Evolutionary conservation across 1,284 basidiomycete genomes (phyloP).

Genomic region (Coniferiporia sulphurascens): DNA sequence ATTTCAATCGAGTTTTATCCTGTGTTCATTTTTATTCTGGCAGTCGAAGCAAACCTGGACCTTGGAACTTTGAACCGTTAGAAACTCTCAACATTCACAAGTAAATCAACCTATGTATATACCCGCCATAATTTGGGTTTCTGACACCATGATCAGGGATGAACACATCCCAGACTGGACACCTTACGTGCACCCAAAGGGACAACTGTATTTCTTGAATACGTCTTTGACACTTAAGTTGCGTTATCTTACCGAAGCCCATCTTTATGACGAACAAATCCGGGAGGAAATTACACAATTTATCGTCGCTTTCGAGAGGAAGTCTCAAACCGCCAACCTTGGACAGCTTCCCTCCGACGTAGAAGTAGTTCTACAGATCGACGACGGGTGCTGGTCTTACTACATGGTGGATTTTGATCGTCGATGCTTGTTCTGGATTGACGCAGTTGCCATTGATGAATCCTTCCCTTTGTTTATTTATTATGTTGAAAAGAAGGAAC

Average conservation of each 20-base stretch:
- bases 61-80: conserved; percentile 4
- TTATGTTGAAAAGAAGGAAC: not conserved
- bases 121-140: not conserved
- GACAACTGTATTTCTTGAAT: conserved; percentile 11
- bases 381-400: conserved; percentile 29
- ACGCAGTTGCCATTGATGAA: conserved; percentile 32
- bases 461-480: not conserved
- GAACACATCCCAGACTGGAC: not conserved
- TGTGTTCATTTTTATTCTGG: not conserved
- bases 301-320: conserved; percentile 2
- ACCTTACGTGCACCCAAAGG: conserved; percentile 8
- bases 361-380: conserved; percentile 6
- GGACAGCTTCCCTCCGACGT: conserved; percentile 2
- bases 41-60: not conserved
- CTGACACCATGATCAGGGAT: not conserved
- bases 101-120: not conserved
- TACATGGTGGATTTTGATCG: conserved; percentile 37
- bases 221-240: not conserved
- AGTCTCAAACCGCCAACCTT: not conserved
- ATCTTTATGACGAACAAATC: not conserved
- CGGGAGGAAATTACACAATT: conserved; percentile 6
- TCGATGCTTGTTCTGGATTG: conserved; percentile 39
- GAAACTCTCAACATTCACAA: conserved; percentile 2
- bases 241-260: conserved; percentile 8
- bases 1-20: not conserved